Base-by-base conservation (phyloP, 2,329 filamentous ascomycete genomes). In the Pseudogymnoascus sp. region DNA sequence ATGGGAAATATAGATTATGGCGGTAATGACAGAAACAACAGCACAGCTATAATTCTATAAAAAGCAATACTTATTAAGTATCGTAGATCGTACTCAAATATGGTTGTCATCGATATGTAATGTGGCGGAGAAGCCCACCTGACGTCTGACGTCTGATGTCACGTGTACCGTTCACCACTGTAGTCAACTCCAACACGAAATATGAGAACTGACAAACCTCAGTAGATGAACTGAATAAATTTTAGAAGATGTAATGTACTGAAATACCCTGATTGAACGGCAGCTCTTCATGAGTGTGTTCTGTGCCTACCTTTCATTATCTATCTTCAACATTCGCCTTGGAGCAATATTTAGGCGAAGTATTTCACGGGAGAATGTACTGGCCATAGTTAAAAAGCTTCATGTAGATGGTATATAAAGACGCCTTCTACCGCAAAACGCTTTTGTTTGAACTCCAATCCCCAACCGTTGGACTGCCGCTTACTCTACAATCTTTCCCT, bases 401-500 rank as follows among this genome's bases (percentile, higher is more conserved):
- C 7, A 53, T 34, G 50, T 56, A 56, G 28, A 56, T 56, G 50
- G 50, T 56, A 56, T 56, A 56, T 34, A 56, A 34, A 56, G 50
- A 56, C 50, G 50, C 50, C 50, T 56, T 56, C 50, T 56, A 56
- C 50, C 50, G 4, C 50, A 56, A 56, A 36, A 18, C 11, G 28
- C 50, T 56, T 56, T 56, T 56, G 50, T 56, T 12, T 56, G 16
- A 56, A 56, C 50, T 34, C 50, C 50, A 56, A 56, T 21, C n/a
- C 16, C 50, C 28, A 56, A 36, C 28, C 28, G 8, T 2, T 18
- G 28, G 50, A 34, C 50, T 14, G 34, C 28, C 28, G 28, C 50
- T 34, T 56, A 56, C 50, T 56, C 50, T 34, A 69, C 63, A 65
- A 97, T 89, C 67, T 87, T 87, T 16, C 95, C 95, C 78, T 93